Evolutionary conservation across 1,284 basidiomycete genomes (phyloP).

Genomic region (Ganoderma meredithae): DNA sequence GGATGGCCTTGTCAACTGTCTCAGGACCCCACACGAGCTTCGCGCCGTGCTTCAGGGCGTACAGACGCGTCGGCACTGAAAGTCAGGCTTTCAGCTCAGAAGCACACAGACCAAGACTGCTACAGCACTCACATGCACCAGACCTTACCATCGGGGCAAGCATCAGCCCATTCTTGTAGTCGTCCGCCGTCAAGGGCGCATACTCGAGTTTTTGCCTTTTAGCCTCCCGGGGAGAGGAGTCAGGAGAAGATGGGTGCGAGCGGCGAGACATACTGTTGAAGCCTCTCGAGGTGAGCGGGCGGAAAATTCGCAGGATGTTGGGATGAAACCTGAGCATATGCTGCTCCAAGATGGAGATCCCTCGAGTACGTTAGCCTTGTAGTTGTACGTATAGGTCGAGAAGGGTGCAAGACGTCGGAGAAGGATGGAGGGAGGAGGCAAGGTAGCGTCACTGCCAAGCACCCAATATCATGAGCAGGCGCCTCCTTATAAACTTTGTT

Average conservation of each 20-base stretch:
- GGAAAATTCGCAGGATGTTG: not conserved
- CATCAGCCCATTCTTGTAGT: constrained; percentile 84
- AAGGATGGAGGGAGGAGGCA: too few species aligned
- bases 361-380: not conserved
- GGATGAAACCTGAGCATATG: not conserved
- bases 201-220: constrained; percentile 60
- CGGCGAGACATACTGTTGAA: constrained; percentile 58
- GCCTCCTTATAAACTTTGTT: too few species aligned
- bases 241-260: constrained; percentile 55
- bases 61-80: constrained; percentile 82
- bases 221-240: constrained; percentile 49
- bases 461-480: too few species aligned
- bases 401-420: too few species aligned
- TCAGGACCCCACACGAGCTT: constrained; percentile 98
- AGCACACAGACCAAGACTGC: constrained; percentile 41
- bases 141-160: constrained; percentile 97
- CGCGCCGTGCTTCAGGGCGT: constrained; percentile 93
- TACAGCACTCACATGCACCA: constrained; percentile 71
- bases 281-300: constrained; percentile 1
- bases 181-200: constrained; percentile 64
- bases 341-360: not conserved
- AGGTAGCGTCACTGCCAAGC: too few species aligned
- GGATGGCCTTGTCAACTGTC: constrained; percentile 95
- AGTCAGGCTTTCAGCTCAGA: constrained; percentile 8
- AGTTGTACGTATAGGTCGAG: too few species aligned